A percentile compares a stretch with the other conserved stretches of the same genome.
phyloP scores from a whole-genome alignment of 441 rosid genomes.

The Syzygium malaccense region DNA sequence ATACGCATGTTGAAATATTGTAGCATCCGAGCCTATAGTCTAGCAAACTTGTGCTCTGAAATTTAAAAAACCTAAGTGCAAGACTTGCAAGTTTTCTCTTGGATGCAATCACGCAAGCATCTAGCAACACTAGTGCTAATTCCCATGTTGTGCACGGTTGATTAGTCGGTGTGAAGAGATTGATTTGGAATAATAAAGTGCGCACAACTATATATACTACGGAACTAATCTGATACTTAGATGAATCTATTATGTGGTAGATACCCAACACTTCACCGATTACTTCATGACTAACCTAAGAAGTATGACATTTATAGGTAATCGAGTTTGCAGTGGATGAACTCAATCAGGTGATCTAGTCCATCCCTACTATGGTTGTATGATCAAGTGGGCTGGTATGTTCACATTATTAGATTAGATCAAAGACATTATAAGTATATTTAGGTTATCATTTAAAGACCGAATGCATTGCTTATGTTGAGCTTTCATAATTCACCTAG shows the following conservation, averaged over 20 bases:
- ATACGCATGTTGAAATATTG: no score
- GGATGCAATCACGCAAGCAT: no score
- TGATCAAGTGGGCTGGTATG: not conserved
- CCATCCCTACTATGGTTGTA: not conserved
- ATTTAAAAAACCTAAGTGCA: no score
- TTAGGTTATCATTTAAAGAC: not conserved
- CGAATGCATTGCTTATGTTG: not conserved
- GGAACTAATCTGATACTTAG: no score
- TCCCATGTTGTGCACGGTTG: not conserved
- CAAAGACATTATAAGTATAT: not conserved
- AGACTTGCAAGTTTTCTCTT: not conserved
- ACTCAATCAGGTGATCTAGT: not conserved
- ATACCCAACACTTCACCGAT: not conserved
- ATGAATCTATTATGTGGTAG: not conserved
- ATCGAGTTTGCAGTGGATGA: not conserved
- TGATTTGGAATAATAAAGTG: no score
- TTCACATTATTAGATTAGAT: not conserved
- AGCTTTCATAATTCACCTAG: not conserved
- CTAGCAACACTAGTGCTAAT: not conserved
- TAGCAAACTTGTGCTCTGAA: no score
- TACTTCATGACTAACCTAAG: not conserved
- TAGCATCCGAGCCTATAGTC: no score
- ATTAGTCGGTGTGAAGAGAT: no score
- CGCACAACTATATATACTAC: no score
- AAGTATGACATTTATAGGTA: not conserved